A percentile compares a stretch with the other conserved stretches of the same genome.
Evolutionary conservation across 495 filamentous ascomycete species (phyloP).

Genomic region (Aspergillus funiculosus): DNA sequence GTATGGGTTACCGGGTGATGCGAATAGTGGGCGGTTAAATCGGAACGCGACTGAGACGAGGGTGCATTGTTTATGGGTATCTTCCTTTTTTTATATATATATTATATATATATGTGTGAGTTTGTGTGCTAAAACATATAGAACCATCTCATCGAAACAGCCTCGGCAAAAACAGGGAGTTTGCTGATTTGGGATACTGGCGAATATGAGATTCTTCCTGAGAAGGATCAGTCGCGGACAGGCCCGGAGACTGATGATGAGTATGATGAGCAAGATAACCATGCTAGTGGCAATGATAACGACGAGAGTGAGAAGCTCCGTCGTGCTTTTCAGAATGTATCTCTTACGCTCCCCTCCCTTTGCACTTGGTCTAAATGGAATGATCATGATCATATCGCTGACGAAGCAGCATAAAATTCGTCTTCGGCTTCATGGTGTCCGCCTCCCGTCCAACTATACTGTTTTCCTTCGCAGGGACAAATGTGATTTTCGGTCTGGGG

Average conservation of each 20-base stretch:
- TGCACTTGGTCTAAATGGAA: not conserved
- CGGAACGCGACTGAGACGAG: conserved; percentile 64
- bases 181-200: conserved; percentile 69
- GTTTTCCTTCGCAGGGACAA: conserved; percentile 52
- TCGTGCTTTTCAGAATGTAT: conserved; percentile 47
- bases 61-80: conserved; percentile 60
- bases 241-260: not conserved
- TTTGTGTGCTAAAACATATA: conserved; percentile 15
- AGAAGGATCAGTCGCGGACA: conserved; percentile 40
- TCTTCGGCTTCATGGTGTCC: conserved; percentile 53
- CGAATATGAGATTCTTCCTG: conserved; percentile 53
- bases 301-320: conserved; percentile 48
- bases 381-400: not conserved
- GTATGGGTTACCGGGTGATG: conserved; percentile 60
- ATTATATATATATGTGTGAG: not conserved
- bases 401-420: conserved; percentile 50
- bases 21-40: conserved; percentile 51
- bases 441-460: conserved; percentile 54
- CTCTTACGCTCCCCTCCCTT: not conserved
- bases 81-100: conserved; percentile 9
- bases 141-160: conserved; percentile 65
- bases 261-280: conserved; percentile 25
- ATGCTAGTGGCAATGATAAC: conserved; percentile 20
- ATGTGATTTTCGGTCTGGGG: conserved; percentile 26
- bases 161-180: conserved; percentile 52